These are phyloP conservation scores for Kregervanrija fluxuum DNA, from an alignment of 805 yeast genomes.

Conservation along the genomic window DNA sequence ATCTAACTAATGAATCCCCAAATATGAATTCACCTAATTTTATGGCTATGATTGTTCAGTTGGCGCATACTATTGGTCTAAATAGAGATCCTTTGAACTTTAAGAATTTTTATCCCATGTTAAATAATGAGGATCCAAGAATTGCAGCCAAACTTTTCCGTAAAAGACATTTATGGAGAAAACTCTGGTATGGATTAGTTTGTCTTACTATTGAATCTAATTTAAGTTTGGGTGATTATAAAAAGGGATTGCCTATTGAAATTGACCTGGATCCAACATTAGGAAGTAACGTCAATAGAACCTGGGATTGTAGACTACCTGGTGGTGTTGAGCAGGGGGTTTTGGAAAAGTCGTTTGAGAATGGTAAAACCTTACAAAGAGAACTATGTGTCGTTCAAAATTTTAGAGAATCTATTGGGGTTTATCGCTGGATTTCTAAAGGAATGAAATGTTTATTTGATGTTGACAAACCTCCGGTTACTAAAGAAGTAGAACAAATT, in stretches of 20 bases:
- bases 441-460: slow-evolving; percentile 32
- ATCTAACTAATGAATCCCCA: slow-evolving; percentile 27
- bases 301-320: slow-evolving; percentile 33
- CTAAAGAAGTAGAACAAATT: slow-evolving; percentile 24
- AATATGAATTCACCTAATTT: slow-evolving; percentile 30
- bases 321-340: slow-evolving; percentile 32
- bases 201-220: slow-evolving; percentile 28
- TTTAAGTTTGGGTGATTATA: slow-evolving; percentile 30
- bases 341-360: slow-evolving; percentile 27
- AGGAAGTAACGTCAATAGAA: slow-evolving; percentile 22
- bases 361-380: slow-evolving; percentile 22
- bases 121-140: slow-evolving; percentile 22
- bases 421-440: slow-evolving; percentile 35
- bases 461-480: slow-evolving; percentile 29
- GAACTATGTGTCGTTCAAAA: slow-evolving; percentile 43
- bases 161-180: slow-evolving; percentile 34
- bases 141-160: slow-evolving; percentile 26
- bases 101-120: slow-evolving; percentile 24
- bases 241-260: slow-evolving; percentile 30
- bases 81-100: slow-evolving; percentile 42
- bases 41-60: slow-evolving; percentile 31
- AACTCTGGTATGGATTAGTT: slow-evolving; percentile 31
- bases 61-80: slow-evolving; percentile 40
- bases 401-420: slow-evolving; percentile 38
- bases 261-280: slow-evolving; percentile 30